Conservation (phyloP, 306 rosid species). For the Pterocarpus santalinus region DNA sequence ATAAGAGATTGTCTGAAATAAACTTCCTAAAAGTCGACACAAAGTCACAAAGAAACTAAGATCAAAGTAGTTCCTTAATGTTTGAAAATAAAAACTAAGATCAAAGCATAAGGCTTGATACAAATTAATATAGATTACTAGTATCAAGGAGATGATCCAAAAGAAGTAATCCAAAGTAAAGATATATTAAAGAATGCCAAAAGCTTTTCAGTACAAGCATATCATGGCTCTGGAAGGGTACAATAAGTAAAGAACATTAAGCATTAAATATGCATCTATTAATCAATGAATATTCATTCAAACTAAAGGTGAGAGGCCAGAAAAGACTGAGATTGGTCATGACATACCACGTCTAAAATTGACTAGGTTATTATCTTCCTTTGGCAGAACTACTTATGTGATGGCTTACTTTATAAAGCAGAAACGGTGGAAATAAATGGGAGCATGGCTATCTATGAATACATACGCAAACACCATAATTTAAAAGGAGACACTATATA, state of each 20-base stretch:
- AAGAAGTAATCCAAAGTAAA: neutral
- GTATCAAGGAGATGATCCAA: neutral
- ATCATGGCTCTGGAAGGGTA: neutral
- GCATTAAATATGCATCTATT: constrained; percentile 1
- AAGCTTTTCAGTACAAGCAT: constrained; percentile 23
- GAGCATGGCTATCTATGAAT: constrained; percentile 6
- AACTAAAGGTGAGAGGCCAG: neutral
- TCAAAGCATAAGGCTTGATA: neutral
- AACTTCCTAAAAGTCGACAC: constrained; percentile 25
- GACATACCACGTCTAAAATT: constrained; percentile 23
- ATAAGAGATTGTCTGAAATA: constrained; percentile 22
- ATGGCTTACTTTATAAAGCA: constrained; percentile 16
- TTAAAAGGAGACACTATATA: constrained; percentile 6
- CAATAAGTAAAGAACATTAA: constrained; percentile 11
- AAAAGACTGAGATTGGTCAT: constrained; percentile 7
- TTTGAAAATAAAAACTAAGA: neutral
- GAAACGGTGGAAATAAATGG: constrained; percentile 17
- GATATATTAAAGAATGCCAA: constrained; percentile 31
- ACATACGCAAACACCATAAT: neutral
- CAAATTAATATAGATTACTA: neutral
- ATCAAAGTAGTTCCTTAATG: neutral
- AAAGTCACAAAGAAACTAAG: constrained; percentile 1
- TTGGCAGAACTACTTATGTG: constrained; percentile 14
- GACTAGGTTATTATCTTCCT: constrained; percentile 29
- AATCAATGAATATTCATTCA: constrained; percentile 21